phyloP scores from a whole-genome alignment of 2,329 filamentous ascomycete genomes.

The Ilyonectria mors-panacis region DNA sequence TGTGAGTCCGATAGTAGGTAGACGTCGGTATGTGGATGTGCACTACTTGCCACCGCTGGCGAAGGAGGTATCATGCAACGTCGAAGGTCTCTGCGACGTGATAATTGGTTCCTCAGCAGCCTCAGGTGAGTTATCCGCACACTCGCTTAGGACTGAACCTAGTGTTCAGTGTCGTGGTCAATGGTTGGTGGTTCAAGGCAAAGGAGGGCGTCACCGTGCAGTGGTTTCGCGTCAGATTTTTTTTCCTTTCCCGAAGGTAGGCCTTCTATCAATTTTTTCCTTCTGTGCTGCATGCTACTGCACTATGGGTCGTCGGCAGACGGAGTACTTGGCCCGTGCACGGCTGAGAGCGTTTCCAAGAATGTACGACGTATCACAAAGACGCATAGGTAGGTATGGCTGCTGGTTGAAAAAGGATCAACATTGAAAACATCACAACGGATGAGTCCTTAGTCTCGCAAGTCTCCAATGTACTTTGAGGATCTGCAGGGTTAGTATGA shows the following conservation, averaged over 20 bases:
- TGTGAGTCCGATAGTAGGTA: not conserved
- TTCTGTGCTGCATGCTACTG: not conserved
- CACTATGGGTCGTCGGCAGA: not conserved
- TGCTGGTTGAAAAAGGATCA: no score
- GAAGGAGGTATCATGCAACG: constrained; percentile 4
- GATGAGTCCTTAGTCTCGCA: not conserved
- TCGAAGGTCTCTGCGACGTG: not conserved
- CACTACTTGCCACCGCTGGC: not conserved
- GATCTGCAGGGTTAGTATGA: not conserved
- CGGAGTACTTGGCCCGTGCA: constrained; percentile 9
- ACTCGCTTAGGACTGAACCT: not conserved
- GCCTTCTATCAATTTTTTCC: constrained; percentile 10
- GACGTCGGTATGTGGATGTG: not conserved
- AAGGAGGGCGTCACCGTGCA: constrained; percentile 21
- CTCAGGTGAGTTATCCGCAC: not conserved
- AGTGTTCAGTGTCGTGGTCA: not conserved
- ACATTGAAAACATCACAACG: no score
- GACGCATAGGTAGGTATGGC: no score
- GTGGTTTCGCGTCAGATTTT: constrained; percentile 16
- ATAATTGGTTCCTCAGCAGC: constrained; percentile 7
- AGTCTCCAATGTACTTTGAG: not conserved
- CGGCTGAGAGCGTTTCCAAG: not conserved
- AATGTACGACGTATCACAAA: not conserved
- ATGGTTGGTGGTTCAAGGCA: not conserved
- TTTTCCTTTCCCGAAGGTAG: constrained; percentile 21